Percentiles rank a stretch among this genome's conserved stretches.
Conservation (phyloP, 257 asterid species). For the Forsythia suspensa region DNA sequence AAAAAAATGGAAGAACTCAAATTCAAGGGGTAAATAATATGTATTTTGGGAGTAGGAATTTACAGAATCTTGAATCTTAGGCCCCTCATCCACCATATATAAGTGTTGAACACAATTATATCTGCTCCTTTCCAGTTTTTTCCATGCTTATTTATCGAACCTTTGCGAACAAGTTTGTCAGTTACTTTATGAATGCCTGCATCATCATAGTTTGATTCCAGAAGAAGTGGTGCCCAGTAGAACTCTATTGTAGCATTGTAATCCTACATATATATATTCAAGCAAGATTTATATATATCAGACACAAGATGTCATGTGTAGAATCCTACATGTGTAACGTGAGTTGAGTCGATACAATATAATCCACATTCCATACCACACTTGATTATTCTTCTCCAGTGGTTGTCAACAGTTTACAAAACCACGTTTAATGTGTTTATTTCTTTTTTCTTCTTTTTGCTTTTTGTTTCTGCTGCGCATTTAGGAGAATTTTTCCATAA, state of each 20-base stretch:
- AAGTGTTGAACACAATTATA: slow-evolving; percentile 56
- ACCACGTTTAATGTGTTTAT: too few relatives aligned
- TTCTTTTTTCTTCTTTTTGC: too few relatives aligned
- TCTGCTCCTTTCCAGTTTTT: slow-evolving; percentile 61
- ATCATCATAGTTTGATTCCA: slow-evolving; percentile 58
- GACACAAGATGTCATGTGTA: too few relatives aligned
- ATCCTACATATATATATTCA: slow-evolving; percentile 30
- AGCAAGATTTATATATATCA: not conserved
- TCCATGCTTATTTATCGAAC: slow-evolving; percentile 61
- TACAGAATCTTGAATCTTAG: slow-evolving; percentile 32
- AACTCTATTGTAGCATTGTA: slow-evolving; percentile 60
- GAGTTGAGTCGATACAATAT: not conserved
- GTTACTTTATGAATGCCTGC: slow-evolving; percentile 41
- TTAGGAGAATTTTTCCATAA: too few relatives aligned
- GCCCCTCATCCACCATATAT: slow-evolving; percentile 66
- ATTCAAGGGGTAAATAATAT: not conserved
- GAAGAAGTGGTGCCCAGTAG: slow-evolving; percentile 68
- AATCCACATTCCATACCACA: not conserved
- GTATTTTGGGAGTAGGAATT: not conserved
- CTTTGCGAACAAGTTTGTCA: slow-evolving; percentile 44
- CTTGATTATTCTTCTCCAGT: too few relatives aligned
- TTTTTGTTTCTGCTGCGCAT: too few relatives aligned
- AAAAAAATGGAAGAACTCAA: not conserved
- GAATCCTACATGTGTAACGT: not conserved
- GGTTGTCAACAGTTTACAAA: too few relatives aligned